Evolutionary conservation across 805 yeast genomes (phyloP), one percentile per base, ranked within the genome.

Genomic region (Candida golubevii): DNA sequence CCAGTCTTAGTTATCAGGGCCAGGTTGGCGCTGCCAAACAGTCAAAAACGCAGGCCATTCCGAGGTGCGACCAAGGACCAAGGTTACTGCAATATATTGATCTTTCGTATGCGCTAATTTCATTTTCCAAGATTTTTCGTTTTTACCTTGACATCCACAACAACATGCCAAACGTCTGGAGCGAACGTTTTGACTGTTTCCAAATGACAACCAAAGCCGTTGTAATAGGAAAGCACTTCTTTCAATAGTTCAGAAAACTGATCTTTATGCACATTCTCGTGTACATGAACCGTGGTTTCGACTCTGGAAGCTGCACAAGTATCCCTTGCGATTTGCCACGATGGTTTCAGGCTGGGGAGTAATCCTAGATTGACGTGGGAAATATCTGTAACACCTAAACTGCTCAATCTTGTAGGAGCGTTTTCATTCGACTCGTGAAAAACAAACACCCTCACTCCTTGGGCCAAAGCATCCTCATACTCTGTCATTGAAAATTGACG

Each of bases 111-210:
- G 23, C 26, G 38, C 8, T 35, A 13, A 35, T 36, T 12, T 11
- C 27, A 11, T 36, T 14, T 12, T 13, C 12, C n/a, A n/a, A 18
- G 23, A 18, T 18, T 18, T 18, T 18, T 18, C 23, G 23, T 18
- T 18, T 18, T 18, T 27, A 36, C 38, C 30, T 11, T 29, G 13
- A 54, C 44, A 39, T 68, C 74, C 13, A 62, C 49, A 6, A 86
- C 85, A 1, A 85, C 66, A 53, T 88, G 96, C 83, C 86, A 83
- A 1, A 88, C 80, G 39, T 84, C 91, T 0, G 96, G 96, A 0
- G 96, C 95, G 71, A 82, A 88, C 0, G 91, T 85, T 64, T 88
- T 88, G 44, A 88, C 85, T 51, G 69, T 76, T 49, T 85, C 88
- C 8, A 82, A 47, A 47, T 78, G 81, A 1, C 54, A 8, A 9